Evolutionary conservation across 441 rosid genomes (phyloP), one percentile per base, ranked within the genome.

Genomic region (Viola pubescens): DNA sequence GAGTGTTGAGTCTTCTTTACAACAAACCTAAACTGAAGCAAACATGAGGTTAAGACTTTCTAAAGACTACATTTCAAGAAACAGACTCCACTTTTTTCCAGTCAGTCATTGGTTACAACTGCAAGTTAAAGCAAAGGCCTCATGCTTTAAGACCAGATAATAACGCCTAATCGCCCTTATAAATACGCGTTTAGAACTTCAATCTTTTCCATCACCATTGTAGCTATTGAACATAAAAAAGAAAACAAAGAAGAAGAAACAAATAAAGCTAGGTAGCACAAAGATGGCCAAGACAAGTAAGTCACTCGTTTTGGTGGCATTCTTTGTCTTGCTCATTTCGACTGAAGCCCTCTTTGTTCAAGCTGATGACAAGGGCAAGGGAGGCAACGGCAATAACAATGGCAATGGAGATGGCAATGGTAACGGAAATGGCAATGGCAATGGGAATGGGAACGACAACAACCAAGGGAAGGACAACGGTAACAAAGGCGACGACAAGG

Each of bases 281-380:
- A 39, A 61, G 19, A 81, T 79, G 86, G 79, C 57, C 65, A 56
- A 14, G 51, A 60, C 55, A 58, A 71, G 68, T 75, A 16, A 16
- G 19, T 67, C 80, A 41, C 75, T 63, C 58, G 59, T 76, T 72
- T 70, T 74, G 56, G 74, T 60, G 47, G 71, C 71, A 43, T 16
- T 82, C 65, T 68, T 76, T 43, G 63, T 78, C 37, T 60, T 78
- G 16, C 52, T 85, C 41, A 58, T 81, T 40, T 73, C 75, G 61
- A 70, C 71, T 10, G 82, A 70, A 13, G 76, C 70, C 6, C 60
- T 43, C 47, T 7, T 58, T 43, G 81, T 64, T 44, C 75, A 54
- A 49, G 75, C 53, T 9, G 16, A n/a, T 19, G 57, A 58, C 2
- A 58, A 16, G 19, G 58, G n/a, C 19, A 51, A 48, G 4, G 58